Base-by-base conservation (phyloP, 129 eudicot species). In the Tagetes erecta region DNA sequence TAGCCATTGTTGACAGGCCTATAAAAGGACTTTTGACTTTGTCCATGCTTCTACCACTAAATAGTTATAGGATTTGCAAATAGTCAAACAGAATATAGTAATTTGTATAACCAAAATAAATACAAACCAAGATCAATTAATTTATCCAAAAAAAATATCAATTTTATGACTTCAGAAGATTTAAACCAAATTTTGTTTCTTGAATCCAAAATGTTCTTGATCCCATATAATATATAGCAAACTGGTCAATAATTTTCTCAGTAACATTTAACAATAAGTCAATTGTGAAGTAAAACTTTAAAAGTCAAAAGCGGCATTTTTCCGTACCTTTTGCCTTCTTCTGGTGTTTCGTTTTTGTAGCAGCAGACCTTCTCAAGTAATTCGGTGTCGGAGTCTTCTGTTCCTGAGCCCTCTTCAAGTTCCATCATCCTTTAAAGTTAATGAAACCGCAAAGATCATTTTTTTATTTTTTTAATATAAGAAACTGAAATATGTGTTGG, bases 321-420 rank as follows among this genome's bases (percentile, higher is more conserved):
- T 8, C 36, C 35, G 66, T 86, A 92, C 98, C 88, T 89, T 72
- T 72, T 51, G 83, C 51, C 60, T 39, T 79, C 76, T 63, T 85
- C 71, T 8, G 52, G 62, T 60, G 40, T 76, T 69, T 80, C 83
- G 52, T 30, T 78, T 65, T 82, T 82, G 46, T 30, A 20, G 64
- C 37, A 27, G 44, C 46, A 34, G 72, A 71, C 75, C 60, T 78
- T 79, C 76, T 85, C 60, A 59, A 95, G 96, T 57, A 95, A 68
- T 47, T 88, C 60, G n/a, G 87, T 67, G 71, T 90, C 99, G 35
- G 70, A 62, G 56, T 88, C 96, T 75, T 91, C 96, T 27, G 90
- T 83, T 46, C 96, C 94, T 3, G 97, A 84, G n/a, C 90, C 97
- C 81, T 91, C 96, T 88, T 91, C 97, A 42, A 95, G 97, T 76